Evolutionary conservation across 2,329 filamentous ascomycete species (phyloP), one percentile per base, ranked within the genome.

Genomic region (Daldinia eschscholtzii): DNA sequence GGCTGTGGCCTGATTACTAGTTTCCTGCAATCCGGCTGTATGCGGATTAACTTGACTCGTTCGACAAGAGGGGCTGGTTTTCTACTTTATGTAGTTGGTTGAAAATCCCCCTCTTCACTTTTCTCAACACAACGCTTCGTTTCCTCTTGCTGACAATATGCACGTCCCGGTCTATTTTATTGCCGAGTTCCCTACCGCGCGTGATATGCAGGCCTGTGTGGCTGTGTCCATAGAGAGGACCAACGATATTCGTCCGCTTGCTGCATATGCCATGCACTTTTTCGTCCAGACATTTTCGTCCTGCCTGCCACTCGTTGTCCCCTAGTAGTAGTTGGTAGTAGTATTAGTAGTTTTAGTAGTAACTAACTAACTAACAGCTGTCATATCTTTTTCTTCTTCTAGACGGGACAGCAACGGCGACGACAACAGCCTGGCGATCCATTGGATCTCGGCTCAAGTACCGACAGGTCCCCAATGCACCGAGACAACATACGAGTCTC

Each of bases 251-350:
- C 62, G 65, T 59, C 56, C 56, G 35, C 39, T 62, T 46, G 63
- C 61, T 70, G 67, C 70, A 72, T 72, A 72, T 72, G 70, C 70
- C 61, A 72, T 72, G 70, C 70, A 65, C 61, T 64, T 52, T 56
- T 57, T 53, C 33, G 52, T 66, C 70, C 39, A 70, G 61, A 68
- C 67, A 64, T 68, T 65, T 64, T 63, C 53, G 61, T 64, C 56
- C 52, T 67, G 55, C 39, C 60, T 28, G 55, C 28, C 33, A 44
- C 33, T 55, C 52, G 30, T 37, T 55, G 55, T 28, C 10, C 37
- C 46, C 20, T 33, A 18, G 26, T 30, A 52, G 46, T 12, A 6
- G 46, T 18, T 9, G 33, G 33, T 35, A 35, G 33, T 35, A 35
- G 33, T 35, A 35, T 9, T 2, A 9, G 33, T 35, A 35, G 33